These are phyloP conservation scores for Acaromyces ingoldii DNA, from an alignment of 1,284 basidiomycete genomes.

Conservation along the genomic window DNA sequence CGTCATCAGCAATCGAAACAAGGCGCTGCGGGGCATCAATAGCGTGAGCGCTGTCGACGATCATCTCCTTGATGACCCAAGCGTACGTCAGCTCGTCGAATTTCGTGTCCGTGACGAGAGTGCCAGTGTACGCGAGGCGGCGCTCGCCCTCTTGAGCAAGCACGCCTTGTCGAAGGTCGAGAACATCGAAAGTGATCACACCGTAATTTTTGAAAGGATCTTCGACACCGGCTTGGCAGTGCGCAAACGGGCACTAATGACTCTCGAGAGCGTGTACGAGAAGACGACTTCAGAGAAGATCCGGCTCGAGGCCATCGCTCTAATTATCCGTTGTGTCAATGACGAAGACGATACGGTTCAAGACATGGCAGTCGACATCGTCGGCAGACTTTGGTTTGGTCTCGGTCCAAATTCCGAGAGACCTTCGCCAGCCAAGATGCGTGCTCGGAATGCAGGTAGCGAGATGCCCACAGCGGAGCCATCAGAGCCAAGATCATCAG, in stretches of 20 bases:
- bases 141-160: slow-evolving; percentile 89
- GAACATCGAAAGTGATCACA: slow-evolving; percentile 78
- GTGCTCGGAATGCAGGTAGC: background rate
- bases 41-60: slow-evolving; percentile 30
- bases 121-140: slow-evolving; percentile 87
- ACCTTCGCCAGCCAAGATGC: background rate
- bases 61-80: slow-evolving; percentile 21
- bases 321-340: slow-evolving; percentile 73
- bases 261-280: slow-evolving; percentile 75
- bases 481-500: too few species aligned
- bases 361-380: slow-evolving; percentile 78
- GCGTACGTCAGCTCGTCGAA: slow-evolving; percentile 62
- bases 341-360: slow-evolving; percentile 87
- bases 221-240: slow-evolving; percentile 89
- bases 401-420: background rate
- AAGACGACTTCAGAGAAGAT: slow-evolving; percentile 61
- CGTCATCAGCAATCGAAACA: slow-evolving; percentile 35
- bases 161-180: slow-evolving; percentile 82
- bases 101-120: slow-evolving; percentile 82
- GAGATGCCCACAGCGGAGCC: background rate
- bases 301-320: slow-evolving; percentile 73
- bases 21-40: slow-evolving; percentile 38
- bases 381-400: slow-evolving; percentile 82
- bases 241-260: slow-evolving; percentile 87
- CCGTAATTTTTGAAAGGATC: slow-evolving; percentile 76